Conservation (phyloP, 495 filamentous ascomycete genomes). For the Aspergillus panamensis region DNA sequence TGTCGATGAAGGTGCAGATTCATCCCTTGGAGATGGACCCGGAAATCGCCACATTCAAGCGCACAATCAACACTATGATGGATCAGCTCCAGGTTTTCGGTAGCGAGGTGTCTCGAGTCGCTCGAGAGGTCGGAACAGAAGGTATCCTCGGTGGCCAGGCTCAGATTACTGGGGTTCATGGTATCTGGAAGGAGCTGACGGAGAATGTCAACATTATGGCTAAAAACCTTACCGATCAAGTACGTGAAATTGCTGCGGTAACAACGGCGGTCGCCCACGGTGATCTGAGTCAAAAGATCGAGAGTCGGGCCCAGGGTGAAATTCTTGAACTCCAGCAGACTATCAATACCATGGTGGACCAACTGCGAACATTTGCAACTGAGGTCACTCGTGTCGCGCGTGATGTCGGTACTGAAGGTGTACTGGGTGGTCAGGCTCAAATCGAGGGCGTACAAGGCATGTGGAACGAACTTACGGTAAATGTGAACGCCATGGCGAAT, state of each 20-base stretch:
- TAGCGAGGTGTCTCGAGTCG: conserved; percentile 93
- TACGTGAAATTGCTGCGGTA: conserved; percentile 95
- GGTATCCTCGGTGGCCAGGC: conserved; percentile 96
- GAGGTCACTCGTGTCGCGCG: conserved; percentile 95
- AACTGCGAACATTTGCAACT: conserved; percentile 92
- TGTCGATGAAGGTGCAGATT: conserved; percentile 97
- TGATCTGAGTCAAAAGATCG: conserved; percentile 94
- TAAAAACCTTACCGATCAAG: conserved; percentile 76
- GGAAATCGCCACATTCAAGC: conserved; percentile 98
- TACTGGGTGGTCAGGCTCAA: conserved; percentile 93
- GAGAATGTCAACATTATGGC: conserved; percentile 99
- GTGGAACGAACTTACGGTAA: conserved; percentile 97
- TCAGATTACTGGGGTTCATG: conserved; percentile 88
- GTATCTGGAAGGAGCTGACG: conserved; percentile 97
- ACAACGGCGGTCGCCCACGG: conserved; percentile 96
- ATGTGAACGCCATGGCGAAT: conserved; percentile 98
- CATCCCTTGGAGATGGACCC: conserved; percentile 97
- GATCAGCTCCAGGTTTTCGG: conserved; percentile 97
- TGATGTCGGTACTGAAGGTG: conserved; percentile 96
- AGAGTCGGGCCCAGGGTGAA: conserved; percentile 89
- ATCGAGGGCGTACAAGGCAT: conserved; percentile 82
- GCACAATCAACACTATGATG: conserved; percentile 97
- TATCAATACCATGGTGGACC: conserved; percentile 99
- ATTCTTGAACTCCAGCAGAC: conserved; percentile 96
- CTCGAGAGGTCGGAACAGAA: conserved; percentile 95